Evolutionary conservation across 176 grass and related monocot species (phyloP).

Genomic region (Raddia distichophylla): DNA sequence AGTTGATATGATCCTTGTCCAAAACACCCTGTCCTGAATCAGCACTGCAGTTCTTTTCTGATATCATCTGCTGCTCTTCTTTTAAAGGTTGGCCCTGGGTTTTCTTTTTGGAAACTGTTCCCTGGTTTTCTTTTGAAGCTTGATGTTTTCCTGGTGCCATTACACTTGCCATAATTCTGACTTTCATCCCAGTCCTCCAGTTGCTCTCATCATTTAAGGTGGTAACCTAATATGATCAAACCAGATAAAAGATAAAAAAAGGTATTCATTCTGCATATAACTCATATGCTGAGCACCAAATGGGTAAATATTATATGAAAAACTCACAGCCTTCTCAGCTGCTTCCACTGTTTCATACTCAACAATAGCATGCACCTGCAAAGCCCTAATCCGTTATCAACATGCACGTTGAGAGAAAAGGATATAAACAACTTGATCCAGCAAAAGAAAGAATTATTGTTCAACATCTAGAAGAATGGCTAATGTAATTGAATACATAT

Average conservation of each 20-base stretch:
- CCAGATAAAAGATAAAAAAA: constrained; percentile 17
- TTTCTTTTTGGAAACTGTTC: constrained; percentile 43
- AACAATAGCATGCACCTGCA: constrained; percentile 80
- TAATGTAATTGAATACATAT: constrained; percentile 30
- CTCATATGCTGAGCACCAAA: constrained; percentile 10
- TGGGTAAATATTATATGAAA: constrained; percentile 30
- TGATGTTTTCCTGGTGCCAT: constrained; percentile 35
- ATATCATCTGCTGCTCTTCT: constrained; percentile 35
- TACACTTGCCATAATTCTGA: constrained; percentile 63
- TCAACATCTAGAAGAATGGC: neutral
- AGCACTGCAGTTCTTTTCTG: constrained; percentile 39
- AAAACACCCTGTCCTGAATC: constrained; percentile 29
- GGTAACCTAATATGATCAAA: constrained; percentile 54
- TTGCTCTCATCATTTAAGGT: constrained; percentile 81
- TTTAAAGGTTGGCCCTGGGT: constrained; percentile 50
- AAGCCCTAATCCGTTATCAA: constrained; percentile 31
- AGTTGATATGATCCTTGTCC: constrained; percentile 47
- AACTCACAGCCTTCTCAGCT: constrained; percentile 85
- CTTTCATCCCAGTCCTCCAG: constrained; percentile 91
- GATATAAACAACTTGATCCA: constrained; percentile 28
- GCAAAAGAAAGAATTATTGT: constrained; percentile 3
- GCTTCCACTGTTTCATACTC: constrained; percentile 67
- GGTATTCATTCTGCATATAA: neutral
- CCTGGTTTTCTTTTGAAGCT: constrained; percentile 56
- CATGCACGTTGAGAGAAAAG: neutral